phyloP scores from a whole-genome alignment of 73 alveolate genomes.

The Paramecium tetraurelia region DNA sequence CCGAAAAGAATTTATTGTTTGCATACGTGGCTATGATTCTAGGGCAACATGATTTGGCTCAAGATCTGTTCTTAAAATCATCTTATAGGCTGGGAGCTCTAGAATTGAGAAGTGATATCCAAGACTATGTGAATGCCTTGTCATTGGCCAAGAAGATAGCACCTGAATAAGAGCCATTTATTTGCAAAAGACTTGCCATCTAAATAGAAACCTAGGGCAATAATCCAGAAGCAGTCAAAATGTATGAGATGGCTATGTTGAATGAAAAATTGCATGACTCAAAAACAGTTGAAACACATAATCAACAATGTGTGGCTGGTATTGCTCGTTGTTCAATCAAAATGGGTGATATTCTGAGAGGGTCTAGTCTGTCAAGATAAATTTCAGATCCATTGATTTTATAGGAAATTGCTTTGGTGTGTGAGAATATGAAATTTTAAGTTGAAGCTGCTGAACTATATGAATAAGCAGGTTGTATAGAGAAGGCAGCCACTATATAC shows the following conservation, averaged over 20 bases:
- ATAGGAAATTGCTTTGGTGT: slow-evolving; percentile 86
- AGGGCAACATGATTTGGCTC: slow-evolving; percentile 93
- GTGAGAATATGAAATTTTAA: slow-evolving; percentile 83
- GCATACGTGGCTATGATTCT: slow-evolving; percentile 95
- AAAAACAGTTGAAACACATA: slow-evolving; percentile 77
- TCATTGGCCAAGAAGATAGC: slow-evolving; percentile 86
- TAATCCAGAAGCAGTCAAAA: slow-evolving; percentile 90
- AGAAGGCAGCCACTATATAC: slow-evolving; percentile 97
- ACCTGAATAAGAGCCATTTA: slow-evolving; percentile 90
- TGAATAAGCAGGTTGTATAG: slow-evolving; percentile 91
- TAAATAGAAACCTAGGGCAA: slow-evolving; percentile 94
- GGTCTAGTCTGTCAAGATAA: slow-evolving; percentile 92
- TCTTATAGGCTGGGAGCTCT: slow-evolving; percentile 92
- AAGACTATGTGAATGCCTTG: slow-evolving; percentile 96
- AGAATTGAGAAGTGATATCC: slow-evolving; percentile 95
- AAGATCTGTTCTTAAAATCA: slow-evolving; percentile 86
- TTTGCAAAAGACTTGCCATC: slow-evolving; percentile 91
- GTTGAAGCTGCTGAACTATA: slow-evolving; percentile 98
- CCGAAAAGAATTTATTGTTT: slow-evolving; percentile 90
- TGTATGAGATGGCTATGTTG: slow-evolving; percentile 87
- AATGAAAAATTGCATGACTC: slow-evolving; percentile 74
- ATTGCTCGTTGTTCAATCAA: slow-evolving; percentile 97
- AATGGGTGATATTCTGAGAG: slow-evolving; percentile 96
- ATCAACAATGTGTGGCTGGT: slow-evolving; percentile 96
- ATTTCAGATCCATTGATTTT: slow-evolving; percentile 74